These are phyloP conservation scores for Colletotrichum zoysiae DNA, from an alignment of 2,329 filamentous ascomycete species.

Conservation along the genomic window DNA sequence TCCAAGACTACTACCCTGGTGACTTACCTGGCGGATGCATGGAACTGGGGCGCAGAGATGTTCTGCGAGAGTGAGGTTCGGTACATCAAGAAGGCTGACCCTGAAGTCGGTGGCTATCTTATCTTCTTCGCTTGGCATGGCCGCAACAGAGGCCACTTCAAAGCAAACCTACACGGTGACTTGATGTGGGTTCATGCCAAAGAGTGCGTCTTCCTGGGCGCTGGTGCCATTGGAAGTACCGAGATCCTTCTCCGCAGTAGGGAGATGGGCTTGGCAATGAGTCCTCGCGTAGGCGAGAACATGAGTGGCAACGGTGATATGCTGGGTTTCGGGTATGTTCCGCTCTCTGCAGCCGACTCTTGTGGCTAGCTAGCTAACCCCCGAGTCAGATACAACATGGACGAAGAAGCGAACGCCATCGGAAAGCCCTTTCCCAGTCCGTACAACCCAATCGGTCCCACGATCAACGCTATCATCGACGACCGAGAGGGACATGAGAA, in stretches of 20 bases:
- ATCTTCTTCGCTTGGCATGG: slow-evolving; percentile 76
- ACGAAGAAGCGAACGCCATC: slow-evolving; percentile 68
- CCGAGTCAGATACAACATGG: slow-evolving; percentile 66
- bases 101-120: slow-evolving; percentile 67
- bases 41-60: slow-evolving; percentile 79
- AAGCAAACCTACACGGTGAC: slow-evolving; percentile 66
- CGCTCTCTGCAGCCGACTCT: background rate
- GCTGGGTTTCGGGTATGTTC: slow-evolving; percentile 68
- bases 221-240: slow-evolving; percentile 73
- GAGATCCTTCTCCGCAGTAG: slow-evolving; percentile 74
- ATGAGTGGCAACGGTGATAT: slow-evolving; percentile 78
- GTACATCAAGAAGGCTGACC: slow-evolving; percentile 66
- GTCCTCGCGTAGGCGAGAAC: slow-evolving; percentile 66
- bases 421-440: slow-evolving; percentile 63
- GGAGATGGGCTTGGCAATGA: slow-evolving; percentile 69
- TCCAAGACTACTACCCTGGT: slow-evolving; percentile 75
- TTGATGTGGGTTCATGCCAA: slow-evolving; percentile 77
- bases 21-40: slow-evolving; percentile 77
- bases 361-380: slow-evolving; percentile 46
- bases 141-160: slow-evolving; percentile 67
- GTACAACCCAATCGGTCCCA: slow-evolving; percentile 69
- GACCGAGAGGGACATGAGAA: slow-evolving; percentile 65
- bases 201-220: slow-evolving; percentile 75
- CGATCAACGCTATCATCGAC: slow-evolving; percentile 74
- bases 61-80: slow-evolving; percentile 78